Evolutionary conservation across 805 yeast genomes (phyloP), one percentile per base, ranked within the genome.

Genomic region (Limtongozyma cylindracea): DNA sequence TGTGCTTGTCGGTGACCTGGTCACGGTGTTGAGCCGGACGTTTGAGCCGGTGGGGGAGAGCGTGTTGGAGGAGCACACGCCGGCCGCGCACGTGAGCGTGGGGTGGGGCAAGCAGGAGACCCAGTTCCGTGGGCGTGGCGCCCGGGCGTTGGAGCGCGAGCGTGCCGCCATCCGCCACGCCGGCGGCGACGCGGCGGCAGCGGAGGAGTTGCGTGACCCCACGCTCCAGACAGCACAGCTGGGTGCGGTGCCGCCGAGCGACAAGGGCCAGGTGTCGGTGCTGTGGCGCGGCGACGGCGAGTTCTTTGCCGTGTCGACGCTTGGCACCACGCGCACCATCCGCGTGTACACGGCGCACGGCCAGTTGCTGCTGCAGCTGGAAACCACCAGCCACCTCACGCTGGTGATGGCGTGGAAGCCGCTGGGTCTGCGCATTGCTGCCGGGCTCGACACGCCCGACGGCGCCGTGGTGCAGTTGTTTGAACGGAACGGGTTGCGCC

Each of bases 101-200:
- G 99, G 99, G 13, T 88, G 99, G 99, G 99, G 99, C 37, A 74
- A 72, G 29, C 69, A 71, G 32, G 96, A 84, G 41, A 88, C 99
- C 0, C 99, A 88, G 46, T 88, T 88, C 43, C 67, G 72, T 43
- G 99, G 99, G 23, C 69, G 61, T 36, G 98, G 98, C 29, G 88
- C 74, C 15, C 70, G 69, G 34, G 78, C 73, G 6, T 37, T 61
- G 27, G 91, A 73, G 44, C 57, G 84, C 43, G 72, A 60, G 32
- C 25, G 31, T 3, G 29, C 28, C 11, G 59, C 65, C 3, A 43
- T 61, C 53, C 67, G 35, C 39, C 60, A 60, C 35, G 68, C 82
- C 1, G 88, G 82, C 11, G 42, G 70, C 27, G 73, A 63, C 31
- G 47, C 67, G 27, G 72, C 67, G 27, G 59, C 59, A 25, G 37